A percentile compares a stretch with the other conserved stretches of the same genome.
phyloP scores from a whole-genome alignment of 2,329 filamentous ascomycete genomes.

The Botrytis porri region DNA sequence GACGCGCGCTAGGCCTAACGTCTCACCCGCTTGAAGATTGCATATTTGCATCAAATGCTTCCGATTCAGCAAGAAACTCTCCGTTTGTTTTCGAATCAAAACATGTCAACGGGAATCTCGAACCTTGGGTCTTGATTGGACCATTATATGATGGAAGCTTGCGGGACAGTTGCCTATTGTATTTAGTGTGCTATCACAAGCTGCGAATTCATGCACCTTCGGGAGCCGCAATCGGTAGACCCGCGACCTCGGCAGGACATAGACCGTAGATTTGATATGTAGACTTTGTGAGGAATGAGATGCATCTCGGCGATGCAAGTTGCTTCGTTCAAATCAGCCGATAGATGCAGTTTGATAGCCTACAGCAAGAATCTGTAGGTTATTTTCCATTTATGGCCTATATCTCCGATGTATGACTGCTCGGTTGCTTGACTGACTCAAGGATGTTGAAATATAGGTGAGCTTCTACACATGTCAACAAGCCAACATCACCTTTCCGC shows the following conservation, averaged over 20 bases:
- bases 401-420: neutral
- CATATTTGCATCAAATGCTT: neutral
- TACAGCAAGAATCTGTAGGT: neutral
- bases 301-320: neutral
- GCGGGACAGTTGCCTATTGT: neutral
- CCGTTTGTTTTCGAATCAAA: neutral
- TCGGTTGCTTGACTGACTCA: neutral
- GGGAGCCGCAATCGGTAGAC: neutral
- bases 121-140: neutral
- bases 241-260: neutral
- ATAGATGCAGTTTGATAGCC: neutral
- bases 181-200: neutral
- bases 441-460: neutral
- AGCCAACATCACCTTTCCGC: neutral
- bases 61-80: neutral
- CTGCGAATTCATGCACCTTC: neutral
- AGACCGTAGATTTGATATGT: neutral
- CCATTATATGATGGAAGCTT: neutral
- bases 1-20: no score
- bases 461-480: neutral
- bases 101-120: no score
- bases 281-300: neutral
- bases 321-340: neutral
- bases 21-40: neutral
- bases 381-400: neutral